Evolutionary conservation across 306 rosid species (phyloP), one percentile per base, ranked within the genome.

Genomic region (Psophocarpus tetragonolobus): DNA sequence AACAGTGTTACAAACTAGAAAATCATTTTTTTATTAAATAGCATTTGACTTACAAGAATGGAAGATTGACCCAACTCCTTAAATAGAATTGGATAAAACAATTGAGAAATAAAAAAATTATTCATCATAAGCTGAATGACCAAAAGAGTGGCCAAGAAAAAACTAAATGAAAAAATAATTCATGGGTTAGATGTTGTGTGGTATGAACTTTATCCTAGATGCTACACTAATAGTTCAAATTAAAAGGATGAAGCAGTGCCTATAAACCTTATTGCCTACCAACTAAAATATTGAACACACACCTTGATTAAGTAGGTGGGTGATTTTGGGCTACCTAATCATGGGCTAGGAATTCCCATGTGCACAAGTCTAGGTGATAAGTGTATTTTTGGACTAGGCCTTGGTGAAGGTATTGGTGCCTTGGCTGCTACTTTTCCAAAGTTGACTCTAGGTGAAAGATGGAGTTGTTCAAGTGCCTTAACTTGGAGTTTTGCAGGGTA

Each of bases 391-490:
- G 93, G 92, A 84, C 88, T 86, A 6, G 93, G 93, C 29, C 97
- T 91, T 38, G 96, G 90, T 1, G 97, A 90, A 14, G 97, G 98
- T 8, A 89, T 85, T 1, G 97, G 93, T 14, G 71, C 60, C 73
- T 62, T 86, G 27, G 33, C 15, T 15, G 57, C 64, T 69, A 60
- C 48, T 72, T 60, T 78, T 82, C 61, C 87, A 15, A 20, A 35
- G 71, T 30, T 83, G 81, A 68, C 77, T 38, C 87, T 87, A 0
- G 96, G 96, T 6, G 97, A 92, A 7, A 90, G 77, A 54, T 90
- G 84, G 39, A 93, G 87, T 7, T 91, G 91, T 80, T 88, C 90
- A 82, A 94, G 87, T 56, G 97, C 98, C 82, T 79, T 80, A 73
- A 62, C 72, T 83, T 89, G 97, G 32, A 91, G 91, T 77, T 80